Evolutionary conservation across 192 early-diverging fungal genomes (phyloP), one percentile per base, ranked within the genome.

Genomic region (Coemansia sp.): DNA sequence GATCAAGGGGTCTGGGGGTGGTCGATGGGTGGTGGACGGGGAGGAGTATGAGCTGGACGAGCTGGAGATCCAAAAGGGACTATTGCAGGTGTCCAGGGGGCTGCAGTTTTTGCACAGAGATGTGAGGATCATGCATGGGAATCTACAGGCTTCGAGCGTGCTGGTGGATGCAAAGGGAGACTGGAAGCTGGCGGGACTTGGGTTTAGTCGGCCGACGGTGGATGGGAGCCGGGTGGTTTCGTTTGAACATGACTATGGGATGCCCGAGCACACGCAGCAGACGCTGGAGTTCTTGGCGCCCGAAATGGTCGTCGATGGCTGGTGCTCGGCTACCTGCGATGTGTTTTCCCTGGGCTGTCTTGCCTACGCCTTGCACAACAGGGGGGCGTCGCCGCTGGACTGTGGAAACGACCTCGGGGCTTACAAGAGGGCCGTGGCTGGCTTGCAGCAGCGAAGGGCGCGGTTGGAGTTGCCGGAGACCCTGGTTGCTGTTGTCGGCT

Each of bases 261-360:
- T 87, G 61, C 86, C 86, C 8, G 62, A 66, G 4, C 76, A 85
- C 48, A 81, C 82, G 42, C 86, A 87, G 65, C 82, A 77, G 49
- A 80, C 84, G 47, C 62, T 86, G 62, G 87, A 84, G 53, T 88
- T 79, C 61, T 51, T 75, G 59, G 91, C 91, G 6, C 90, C 90
- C 4, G 90, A 93, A 54, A 55, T 90, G 50, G 39, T 34, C 25
- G 2, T 6, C 36, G 86, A 90, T n/a, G 82, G 84, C 1, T 59
- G 67, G 11, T 58, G 85, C 19, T 52, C 58, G 1, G 66, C 81
- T 4, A 78, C 85, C 19, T 85, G 86, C 60, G 91, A 92, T 61
- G 83, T 91, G 73, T 95, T 91, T 66, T 75, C 91, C 10, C 81
- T 95, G 6, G 93, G 89, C 0, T 95, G 91, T 61, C 65, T 93